Evolutionary conservation across 257 asterid genomes (phyloP).

Genomic region (Solanum sitiens): DNA sequence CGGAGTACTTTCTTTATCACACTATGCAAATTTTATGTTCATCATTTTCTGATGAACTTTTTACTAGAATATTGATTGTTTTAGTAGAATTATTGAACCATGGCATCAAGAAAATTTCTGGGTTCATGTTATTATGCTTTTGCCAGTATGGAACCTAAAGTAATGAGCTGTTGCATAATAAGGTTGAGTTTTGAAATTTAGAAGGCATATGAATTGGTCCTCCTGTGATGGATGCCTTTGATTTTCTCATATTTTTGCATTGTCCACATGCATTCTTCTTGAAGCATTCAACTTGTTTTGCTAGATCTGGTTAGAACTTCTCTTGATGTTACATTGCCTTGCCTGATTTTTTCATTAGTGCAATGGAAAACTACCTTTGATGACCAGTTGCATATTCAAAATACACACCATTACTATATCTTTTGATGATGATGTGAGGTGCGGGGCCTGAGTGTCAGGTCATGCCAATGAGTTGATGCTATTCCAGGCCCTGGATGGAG

Average conservation of each 20-base stretch:
- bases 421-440: not conserved
- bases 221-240: not conserved
- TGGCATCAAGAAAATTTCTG: not conserved
- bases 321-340: not conserved
- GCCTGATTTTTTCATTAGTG: not conserved
- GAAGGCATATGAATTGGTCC: not conserved
- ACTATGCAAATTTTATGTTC: not conserved
- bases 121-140: not conserved
- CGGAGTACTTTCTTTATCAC: not conserved
- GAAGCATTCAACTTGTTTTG: not conserved
- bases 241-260: not conserved
- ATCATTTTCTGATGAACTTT: not conserved
- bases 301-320: not conserved
- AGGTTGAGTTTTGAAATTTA: not conserved
- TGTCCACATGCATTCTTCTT: not conserved
- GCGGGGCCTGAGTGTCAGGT: not conserved
- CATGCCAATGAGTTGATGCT: not conserved
- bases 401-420: not conserved
- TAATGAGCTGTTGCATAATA: not conserved
- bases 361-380: not conserved
- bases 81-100: not conserved
- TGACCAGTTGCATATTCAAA: not conserved
- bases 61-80: not conserved
- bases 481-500: not conserved
- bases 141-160: not conserved